Evolutionary conservation across 306 rosid species (phyloP).

Genomic region (Rosa rugosa): DNA sequence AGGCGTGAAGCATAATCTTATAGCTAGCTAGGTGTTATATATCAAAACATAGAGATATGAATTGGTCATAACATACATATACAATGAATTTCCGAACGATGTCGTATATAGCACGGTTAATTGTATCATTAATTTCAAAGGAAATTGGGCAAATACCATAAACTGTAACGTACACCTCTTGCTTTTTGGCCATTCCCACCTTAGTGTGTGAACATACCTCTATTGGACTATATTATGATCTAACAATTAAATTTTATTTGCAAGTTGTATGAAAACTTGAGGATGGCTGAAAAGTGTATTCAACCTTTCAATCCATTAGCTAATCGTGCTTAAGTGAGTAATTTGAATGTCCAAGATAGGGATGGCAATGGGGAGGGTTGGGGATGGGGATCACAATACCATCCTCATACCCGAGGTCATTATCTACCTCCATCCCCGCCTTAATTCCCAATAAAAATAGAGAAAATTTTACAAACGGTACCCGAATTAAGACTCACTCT

Average conservation of each 20-base stretch:
- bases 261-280: no score
- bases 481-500: no score
- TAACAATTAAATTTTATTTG: background rate
- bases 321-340: background rate
- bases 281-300: no score
- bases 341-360: background rate
- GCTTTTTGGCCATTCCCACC: background rate
- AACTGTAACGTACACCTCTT: no score
- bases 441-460: no score
- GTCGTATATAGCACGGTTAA: background rate
- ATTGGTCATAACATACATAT: background rate
- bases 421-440: no score
- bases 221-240: no score
- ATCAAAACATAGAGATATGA: background rate
- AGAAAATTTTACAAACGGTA: no score
- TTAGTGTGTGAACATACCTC: background rate
- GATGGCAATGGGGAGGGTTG: no score
- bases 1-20: background rate
- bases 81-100: no score
- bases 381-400: no score
- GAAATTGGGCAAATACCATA: background rate
- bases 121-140: background rate
- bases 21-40: background rate
- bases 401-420: no score
- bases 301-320: background rate